Percentiles rank a stretch among this genome's conserved stretches.
Conservation (phyloP, 164 flowering plant species). For the Taxillus chinensis region DNA sequence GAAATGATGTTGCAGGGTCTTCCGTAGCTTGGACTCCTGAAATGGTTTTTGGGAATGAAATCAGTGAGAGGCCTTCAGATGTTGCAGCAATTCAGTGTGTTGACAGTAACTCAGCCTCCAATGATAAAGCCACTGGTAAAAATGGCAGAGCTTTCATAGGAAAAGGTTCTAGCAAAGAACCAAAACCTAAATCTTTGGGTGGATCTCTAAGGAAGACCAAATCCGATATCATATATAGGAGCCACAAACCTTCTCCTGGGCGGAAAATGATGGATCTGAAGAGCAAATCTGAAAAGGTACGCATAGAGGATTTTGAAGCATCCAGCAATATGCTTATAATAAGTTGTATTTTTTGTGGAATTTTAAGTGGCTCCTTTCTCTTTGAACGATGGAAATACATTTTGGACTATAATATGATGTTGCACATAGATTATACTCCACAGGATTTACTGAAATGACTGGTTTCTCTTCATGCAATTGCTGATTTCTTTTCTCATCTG, state of each 20-base stretch:
- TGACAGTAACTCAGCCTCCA: slow-evolving; percentile 18
- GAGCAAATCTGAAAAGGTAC: slow-evolving; percentile 64
- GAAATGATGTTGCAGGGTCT: slow-evolving; percentile 34
- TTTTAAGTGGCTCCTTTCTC: not conserved
- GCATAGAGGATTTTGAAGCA: not conserved
- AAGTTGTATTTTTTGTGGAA: not conserved
- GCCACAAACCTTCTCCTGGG: slow-evolving; percentile 28
- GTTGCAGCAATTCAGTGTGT: slow-evolving; percentile 19
- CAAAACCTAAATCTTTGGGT: slow-evolving; percentile 29
- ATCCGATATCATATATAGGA: slow-evolving; percentile 36
- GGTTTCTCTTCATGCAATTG: too few species aligned
- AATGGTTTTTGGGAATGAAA: slow-evolving; percentile 38
- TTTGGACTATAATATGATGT: too few species aligned
- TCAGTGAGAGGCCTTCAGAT: slow-evolving; percentile 18
- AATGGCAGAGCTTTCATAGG: slow-evolving; percentile 16
- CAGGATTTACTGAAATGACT: too few species aligned
- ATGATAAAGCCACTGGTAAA: slow-evolving; percentile 15
- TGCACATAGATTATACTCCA: too few species aligned
- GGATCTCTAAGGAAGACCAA: slow-evolving; percentile 38
- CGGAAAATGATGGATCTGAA: slow-evolving; percentile 31
- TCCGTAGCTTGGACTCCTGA: slow-evolving; percentile 63
- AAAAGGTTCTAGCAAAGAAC: slow-evolving; percentile 30
- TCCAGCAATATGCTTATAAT: not conserved
- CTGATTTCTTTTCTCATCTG: too few species aligned
- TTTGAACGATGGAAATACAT: not conserved